Base-by-base conservation (phyloP, 2,329 filamentous ascomycete genomes). In the Neonectria coccinea region DNA sequence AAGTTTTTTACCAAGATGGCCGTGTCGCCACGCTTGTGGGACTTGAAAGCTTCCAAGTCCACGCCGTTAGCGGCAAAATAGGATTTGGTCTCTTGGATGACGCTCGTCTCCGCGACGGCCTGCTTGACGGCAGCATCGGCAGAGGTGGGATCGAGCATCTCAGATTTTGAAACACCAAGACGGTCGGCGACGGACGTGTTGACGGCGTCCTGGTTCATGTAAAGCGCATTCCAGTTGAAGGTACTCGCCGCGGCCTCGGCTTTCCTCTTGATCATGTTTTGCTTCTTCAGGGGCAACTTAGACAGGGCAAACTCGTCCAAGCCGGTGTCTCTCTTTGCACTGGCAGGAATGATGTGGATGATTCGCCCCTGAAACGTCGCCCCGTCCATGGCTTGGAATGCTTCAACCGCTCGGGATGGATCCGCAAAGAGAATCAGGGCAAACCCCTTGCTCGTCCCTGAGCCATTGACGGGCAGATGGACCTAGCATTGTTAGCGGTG, bases 161-260 rank as follows among this genome's bases (percentile, higher is more conserved):
- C 94, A 11, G 93, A 90, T 82, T 99, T 99, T 59, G 92, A 91
- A 62, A 99, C 88, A 51, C 95, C 94, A 62, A 99, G 85, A 58
- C 94, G 91, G 75, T 91, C 89, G 52, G 96, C 93, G 66, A 97
- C 89, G 6, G 94, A 97, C 53, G 92, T 89, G 80, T 97, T 94
- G 56, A 99, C 94, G 55, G 96, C 93, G 82, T 99, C 94, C 81
- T 93, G 92, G 79, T 92, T 97, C 92, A 99, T 97, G 79, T 96
- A 99, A n/a, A 99, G 84, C n/a, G 94, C 95, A 82, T 99, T 99
- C 96, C 96, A 99, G 77, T 95, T 97, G 81, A 98, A 98, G 1
- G 88, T 89, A 53, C 87, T 89, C 31, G 90, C 91, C 9, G 92
- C 86, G 22, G 94, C 92, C 73, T 95, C 91, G 54, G 90, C 86